These are phyloP conservation scores for Curvularia verruculosa DNA, from an alignment of 2,329 filamentous ascomycete genomes.

Conservation along the genomic window DNA sequence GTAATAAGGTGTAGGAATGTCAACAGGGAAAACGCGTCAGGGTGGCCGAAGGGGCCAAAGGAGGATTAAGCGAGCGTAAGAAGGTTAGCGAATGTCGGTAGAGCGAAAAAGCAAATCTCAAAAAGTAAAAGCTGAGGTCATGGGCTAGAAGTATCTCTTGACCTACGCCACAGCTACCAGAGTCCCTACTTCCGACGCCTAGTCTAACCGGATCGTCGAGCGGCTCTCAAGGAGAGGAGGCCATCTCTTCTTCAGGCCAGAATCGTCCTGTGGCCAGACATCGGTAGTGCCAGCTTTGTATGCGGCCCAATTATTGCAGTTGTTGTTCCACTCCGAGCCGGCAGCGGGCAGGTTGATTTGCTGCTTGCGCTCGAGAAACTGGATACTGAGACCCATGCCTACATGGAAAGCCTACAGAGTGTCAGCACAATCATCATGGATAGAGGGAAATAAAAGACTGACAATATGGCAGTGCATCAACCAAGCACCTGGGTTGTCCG, in stretches of 20 bases:
- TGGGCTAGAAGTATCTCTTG: background rate
- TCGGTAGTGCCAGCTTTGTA: constrained; percentile 24
- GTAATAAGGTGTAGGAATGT: background rate
- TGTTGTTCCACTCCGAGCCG: constrained; percentile 36
- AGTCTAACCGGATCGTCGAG: constrained; percentile 6
- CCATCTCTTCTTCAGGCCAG: constrained; percentile 47
- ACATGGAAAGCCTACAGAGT: constrained; percentile 32
- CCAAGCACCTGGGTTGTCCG: constrained; percentile 57
- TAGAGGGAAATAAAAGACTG: background rate
- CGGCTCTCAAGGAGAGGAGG: constrained; percentile 19
- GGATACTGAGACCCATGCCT: constrained; percentile 34
- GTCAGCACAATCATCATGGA: background rate
- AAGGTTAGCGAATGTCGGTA: constrained; percentile 9
- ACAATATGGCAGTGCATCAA: constrained; percentile 39
- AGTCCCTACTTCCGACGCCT: background rate
- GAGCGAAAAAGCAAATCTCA: background rate
- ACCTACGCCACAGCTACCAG: background rate
- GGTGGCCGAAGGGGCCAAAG: background rate
- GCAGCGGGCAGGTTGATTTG: constrained; percentile 28
- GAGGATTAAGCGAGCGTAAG: constrained; percentile 11
- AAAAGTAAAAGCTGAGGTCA: background rate
- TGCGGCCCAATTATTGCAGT: constrained; percentile 33
- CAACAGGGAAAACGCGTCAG: background rate
- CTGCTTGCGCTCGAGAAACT: constrained; percentile 34
- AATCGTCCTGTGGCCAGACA: constrained; percentile 49